Conservation (phyloP, 495 filamentous ascomycete genomes). For the Podospora pseudoanserina region DNA sequence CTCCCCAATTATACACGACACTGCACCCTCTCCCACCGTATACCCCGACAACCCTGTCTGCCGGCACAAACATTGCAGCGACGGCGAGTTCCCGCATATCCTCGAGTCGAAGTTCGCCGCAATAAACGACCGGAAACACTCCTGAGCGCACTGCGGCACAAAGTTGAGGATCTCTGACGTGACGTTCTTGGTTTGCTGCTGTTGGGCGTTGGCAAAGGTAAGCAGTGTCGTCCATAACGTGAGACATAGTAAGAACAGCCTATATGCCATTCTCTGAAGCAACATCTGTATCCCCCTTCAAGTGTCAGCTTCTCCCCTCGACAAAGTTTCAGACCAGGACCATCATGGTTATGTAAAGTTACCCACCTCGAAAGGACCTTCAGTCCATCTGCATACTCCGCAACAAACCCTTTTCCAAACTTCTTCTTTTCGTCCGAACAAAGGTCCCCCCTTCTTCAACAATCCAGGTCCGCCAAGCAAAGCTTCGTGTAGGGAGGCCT, state of each 20-base stretch:
- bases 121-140: constrained; percentile 62
- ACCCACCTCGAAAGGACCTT: not conserved
- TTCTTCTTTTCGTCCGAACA: not conserved
- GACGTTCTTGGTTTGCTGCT: constrained; percentile 30
- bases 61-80: constrained; percentile 61
- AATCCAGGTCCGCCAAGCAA: not conserved
- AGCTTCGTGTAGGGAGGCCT: constrained; percentile 6
- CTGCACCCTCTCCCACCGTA: constrained; percentile 65
- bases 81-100: constrained; percentile 46
- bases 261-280: constrained; percentile 43
- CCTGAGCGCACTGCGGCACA: constrained; percentile 62
- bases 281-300: constrained; percentile 32
- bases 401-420: not conserved
- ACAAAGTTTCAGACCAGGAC: constrained; percentile 10
- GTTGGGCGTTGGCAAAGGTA: constrained; percentile 21
- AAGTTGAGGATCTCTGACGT: constrained; percentile 43
- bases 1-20: constrained; percentile 58
- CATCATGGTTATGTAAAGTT: constrained; percentile 11
- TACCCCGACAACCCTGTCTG: constrained; percentile 57
- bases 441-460: not conserved
- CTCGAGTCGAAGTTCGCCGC: constrained; percentile 51
- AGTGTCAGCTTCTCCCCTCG: not conserved
- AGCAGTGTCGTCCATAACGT: constrained; percentile 38
- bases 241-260: constrained; percentile 31
- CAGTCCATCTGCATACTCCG: not conserved